phyloP scores from a whole-genome alignment of 306 rosid genomes.

The Cicer yamashitae region DNA sequence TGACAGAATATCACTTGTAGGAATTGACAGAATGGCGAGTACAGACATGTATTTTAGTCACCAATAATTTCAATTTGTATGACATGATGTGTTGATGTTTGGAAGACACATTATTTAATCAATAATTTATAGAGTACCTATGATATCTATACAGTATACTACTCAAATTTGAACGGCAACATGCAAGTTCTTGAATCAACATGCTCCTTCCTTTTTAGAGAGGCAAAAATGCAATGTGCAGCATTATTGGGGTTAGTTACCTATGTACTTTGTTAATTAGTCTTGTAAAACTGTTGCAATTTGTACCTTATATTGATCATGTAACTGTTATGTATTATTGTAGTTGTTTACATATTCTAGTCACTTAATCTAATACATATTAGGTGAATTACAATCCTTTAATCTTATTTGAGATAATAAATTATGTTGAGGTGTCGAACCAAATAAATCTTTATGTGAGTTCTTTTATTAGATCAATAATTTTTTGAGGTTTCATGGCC shows the following conservation, averaged over 20 bases:
- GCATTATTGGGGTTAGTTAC: slow-evolving; percentile 1
- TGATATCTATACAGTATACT: slow-evolving; percentile 13
- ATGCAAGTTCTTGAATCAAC: slow-evolving; percentile 23
- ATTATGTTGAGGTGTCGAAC: too few relatives aligned
- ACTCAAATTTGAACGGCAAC: slow-evolving; percentile 6
- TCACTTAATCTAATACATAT: neutral
- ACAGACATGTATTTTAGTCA: slow-evolving; percentile 66
- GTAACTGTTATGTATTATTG: neutral
- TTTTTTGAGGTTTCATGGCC: too few relatives aligned
- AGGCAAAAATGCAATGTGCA: slow-evolving; percentile 33
- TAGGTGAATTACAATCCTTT: too few relatives aligned
- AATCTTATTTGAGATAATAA: too few relatives aligned
- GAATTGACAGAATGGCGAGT: slow-evolving; percentile 67
- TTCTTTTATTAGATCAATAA: too few relatives aligned
- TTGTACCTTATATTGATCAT: slow-evolving; percentile 32
- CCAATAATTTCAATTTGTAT: slow-evolving; percentile 40
- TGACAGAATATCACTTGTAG: slow-evolving; percentile 68
- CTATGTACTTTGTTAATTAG: slow-evolving; percentile 5
- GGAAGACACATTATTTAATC: slow-evolving; percentile 31
- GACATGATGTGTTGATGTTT: slow-evolving; percentile 32
- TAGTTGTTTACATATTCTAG: slow-evolving; percentile 7
- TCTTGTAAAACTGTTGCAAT: slow-evolving; percentile 14
- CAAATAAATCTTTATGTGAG: too few relatives aligned
- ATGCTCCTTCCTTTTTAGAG: slow-evolving; percentile 20
- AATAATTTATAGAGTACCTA: slow-evolving; percentile 10